Conservation (phyloP, 23 red algal species). For the Chondrus crispus region DNA sequence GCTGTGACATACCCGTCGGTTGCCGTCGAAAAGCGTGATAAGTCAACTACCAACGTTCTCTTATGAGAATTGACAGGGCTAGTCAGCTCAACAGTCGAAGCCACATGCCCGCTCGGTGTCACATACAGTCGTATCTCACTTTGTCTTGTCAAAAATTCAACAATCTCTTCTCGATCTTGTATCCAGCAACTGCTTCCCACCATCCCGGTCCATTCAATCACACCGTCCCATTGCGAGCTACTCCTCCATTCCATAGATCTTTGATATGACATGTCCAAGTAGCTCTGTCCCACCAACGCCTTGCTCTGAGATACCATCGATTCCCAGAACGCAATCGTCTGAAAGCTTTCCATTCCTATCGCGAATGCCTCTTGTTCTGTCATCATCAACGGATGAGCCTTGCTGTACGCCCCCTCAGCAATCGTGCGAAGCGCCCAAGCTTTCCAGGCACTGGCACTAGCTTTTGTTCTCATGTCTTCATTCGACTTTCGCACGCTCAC, state of each 20-base stretch:
- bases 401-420: conserved; percentile 13
- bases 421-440: conserved; percentile 24
- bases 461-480: conserved; percentile 4
- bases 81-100: background rate
- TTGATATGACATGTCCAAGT: conserved; percentile 13
- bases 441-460: background rate
- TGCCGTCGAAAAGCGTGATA: background rate
- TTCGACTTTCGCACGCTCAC: background rate
- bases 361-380: background rate
- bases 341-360: background rate
- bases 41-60: background rate
- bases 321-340: conserved; percentile 16
- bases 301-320: background rate
- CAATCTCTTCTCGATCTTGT: background rate
- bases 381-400: background rate
- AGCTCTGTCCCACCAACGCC: background rate
- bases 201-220: conserved; percentile 15
- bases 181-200: background rate
- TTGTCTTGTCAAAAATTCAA: background rate
- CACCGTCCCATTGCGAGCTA: conserved; percentile 1
- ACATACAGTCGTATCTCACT: background rate
- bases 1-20: background rate
- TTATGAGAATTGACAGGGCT: background rate
- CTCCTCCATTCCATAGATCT: background rate
- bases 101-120: background rate